Base-by-base conservation (phyloP, 495 filamentous ascomycete genomes). In the Penicillium pancosmium region DNA sequence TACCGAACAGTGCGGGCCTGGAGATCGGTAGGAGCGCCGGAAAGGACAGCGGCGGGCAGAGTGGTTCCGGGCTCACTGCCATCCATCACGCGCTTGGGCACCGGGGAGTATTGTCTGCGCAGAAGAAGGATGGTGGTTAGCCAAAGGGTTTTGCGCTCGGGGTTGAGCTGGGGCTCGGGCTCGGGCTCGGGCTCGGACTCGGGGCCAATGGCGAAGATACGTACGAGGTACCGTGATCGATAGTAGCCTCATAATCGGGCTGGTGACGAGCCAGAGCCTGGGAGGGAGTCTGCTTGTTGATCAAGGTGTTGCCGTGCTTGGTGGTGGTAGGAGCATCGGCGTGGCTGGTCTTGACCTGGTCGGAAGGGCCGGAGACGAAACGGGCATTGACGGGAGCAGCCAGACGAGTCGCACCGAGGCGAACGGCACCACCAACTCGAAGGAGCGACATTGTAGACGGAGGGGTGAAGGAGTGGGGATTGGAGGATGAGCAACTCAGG, bases 1-100 rank as follows among this genome's bases (percentile, higher is more conserved):
- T 86, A 96, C 93, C 93, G 88, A 69, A 97, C 94, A 61, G 91
- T 94, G 56, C 94, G 84, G 47, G 92, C 91, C 75, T 97, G 92
- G 5, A 98, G 81, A 64, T 98, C 95, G 35, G 92, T 86, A 23
- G 94, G 94, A 44, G 94, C 95, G 34, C 94, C 94, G 12, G 94
- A 98, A 23, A 97, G 80, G 44, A 93, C 84, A 54, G 91, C 92
- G 36, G 91, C 94, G 13, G 92, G 84, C 23, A 92, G 78, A 52
- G 86, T 72, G 9, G 86, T 84, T 34, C 82, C 84, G n/a, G 88
- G 85, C 74, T 96, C 92, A 71, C 89, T 94, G 63, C 92, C 93
- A 73, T 93, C 88, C 85, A 95, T 91, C 50, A 96, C 86, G 57
- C 86, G 81, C 78, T 87, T 91, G 55, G 94, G 92, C 44, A 97